phyloP scores from a whole-genome alignment of 1,284 basidiomycete genomes.

The Irpex sp. region DNA sequence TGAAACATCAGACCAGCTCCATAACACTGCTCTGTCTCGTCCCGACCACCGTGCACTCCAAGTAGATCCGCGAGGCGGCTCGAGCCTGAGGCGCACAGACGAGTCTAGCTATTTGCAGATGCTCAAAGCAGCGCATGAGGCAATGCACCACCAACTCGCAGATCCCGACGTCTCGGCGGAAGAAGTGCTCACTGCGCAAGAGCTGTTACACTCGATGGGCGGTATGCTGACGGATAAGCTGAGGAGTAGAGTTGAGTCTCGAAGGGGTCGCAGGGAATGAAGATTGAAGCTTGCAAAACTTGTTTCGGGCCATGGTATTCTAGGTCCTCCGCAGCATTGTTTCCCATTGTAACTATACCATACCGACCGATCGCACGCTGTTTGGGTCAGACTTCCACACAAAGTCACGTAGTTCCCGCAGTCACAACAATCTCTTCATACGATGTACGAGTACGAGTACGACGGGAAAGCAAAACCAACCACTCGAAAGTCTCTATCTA shows the following conservation, averaged over 20 bases:
- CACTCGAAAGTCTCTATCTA: not conserved
- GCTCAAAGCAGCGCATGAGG: not conserved
- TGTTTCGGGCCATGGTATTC: too few species aligned
- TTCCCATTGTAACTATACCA: too few species aligned
- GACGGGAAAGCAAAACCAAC: not conserved
- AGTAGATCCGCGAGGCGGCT: not conserved
- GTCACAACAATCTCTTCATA: not conserved
- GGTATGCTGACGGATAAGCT: not conserved
- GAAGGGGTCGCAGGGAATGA: not conserved
- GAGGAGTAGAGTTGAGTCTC: not conserved
- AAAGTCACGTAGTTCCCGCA: not conserved
- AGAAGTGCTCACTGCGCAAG: slow-evolving; percentile 1
- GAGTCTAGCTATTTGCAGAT: not conserved
- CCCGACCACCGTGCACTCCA: not conserved
- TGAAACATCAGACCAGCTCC: not conserved
- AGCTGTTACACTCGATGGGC: not conserved
- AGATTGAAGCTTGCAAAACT: too few species aligned
- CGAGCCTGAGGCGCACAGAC: not conserved
- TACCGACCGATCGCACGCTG: too few species aligned
- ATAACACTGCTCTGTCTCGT: not conserved
- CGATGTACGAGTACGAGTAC: not conserved
- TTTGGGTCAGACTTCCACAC: too few species aligned
- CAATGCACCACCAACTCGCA: not conserved
- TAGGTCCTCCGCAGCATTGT: too few species aligned
- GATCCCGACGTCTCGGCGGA: not conserved